Percentiles rank a stretch among this genome's conserved stretches.
Conservation (phyloP, 345 rosid genomes). For the Laguncularia racemosa region DNA sequence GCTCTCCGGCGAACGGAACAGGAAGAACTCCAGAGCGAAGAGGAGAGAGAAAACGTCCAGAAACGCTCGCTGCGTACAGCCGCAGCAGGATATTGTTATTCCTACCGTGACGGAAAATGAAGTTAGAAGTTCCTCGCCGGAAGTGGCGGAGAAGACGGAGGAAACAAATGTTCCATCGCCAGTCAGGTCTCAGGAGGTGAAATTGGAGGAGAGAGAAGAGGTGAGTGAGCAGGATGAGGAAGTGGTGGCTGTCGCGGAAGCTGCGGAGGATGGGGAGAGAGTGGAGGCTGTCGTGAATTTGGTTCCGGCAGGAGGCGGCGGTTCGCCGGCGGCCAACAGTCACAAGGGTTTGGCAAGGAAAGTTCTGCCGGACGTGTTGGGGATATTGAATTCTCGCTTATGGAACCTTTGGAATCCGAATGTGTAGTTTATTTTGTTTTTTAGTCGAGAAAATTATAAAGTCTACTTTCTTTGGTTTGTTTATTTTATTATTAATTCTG, state of each 20-base stretch:
- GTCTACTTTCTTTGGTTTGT: constrained; percentile 1
- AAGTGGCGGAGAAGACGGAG: background rate
- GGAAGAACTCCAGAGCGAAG: constrained; percentile 33
- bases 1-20: constrained; percentile 23
- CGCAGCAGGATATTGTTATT: constrained; percentile 1
- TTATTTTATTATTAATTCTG: background rate
- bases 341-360: constrained; percentile 85
- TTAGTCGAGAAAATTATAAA: background rate
- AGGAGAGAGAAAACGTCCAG: constrained; percentile 35
- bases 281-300: background rate
- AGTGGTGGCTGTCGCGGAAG: background rate
- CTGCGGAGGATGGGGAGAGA: no score
- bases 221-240: constrained; percentile 4
- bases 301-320: constrained; percentile 3
- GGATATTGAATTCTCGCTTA: constrained; percentile 73
- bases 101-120: constrained; percentile 2
- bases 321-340: constrained; percentile 17
- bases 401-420: constrained; percentile 94
- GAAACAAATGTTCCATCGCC: background rate
- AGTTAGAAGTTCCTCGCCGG: background rate
- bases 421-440: constrained; percentile 26
- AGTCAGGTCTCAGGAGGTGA: constrained; percentile 4
- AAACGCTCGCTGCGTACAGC: constrained; percentile 14
- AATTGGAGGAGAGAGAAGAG: background rate
- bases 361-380: constrained; percentile 94